Evolutionary conservation across 208 protist genomes (phyloP), one percentile per base, ranked within the genome.

Genomic region (Wallacemonas sp.): DNA sequence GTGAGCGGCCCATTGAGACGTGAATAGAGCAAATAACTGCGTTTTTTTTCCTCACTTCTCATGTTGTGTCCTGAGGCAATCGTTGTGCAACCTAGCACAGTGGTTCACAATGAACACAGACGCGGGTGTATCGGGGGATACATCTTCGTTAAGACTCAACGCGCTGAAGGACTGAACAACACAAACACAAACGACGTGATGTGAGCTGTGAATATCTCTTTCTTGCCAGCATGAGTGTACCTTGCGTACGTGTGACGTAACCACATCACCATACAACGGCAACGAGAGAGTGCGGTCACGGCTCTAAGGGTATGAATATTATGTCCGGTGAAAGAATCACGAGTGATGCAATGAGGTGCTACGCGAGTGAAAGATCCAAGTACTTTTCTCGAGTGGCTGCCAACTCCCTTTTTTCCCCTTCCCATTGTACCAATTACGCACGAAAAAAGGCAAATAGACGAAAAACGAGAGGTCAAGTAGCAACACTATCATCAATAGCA

Each of bases 401-500:
- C 24, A 34, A 19, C 24, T 65, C 45, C n/a, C 36, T 47, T 36
- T n/a, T 55, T 27, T 24, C 33, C 6, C 58, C 34, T 63, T 30
- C 33, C 14, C 34, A 65, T 42, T 54, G 45, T 24, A 66, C 4
- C 6, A 58, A 68, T 12, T 22, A n/a, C 38, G 28, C 17, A 62
- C n/a, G 39, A 24, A 59, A 44, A 9, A 61, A 31, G 68, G 62
- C 55, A 41, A 0, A 60, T 59, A 62, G 19, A 19, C 28, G 19
- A 54, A 51, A 15, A 21, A 28, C 38, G 30, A 70, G n/a, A n/a
- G n/a, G n/a, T n/a, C n/a, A n/a, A n/a, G n/a, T n/a, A n/a, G 62
- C 30, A 41, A 70, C 62, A 70, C 60, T 30, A 65, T 55, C 26
- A 75, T 36, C 36, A 6, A 41, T 17, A 41, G 36, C 36, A 41